Percentiles rank a stretch among this genome's conserved stretches.
These are phyloP conservation scores for Hamamelis virginiana DNA, from an alignment of 164 flowering plant genomes.

Conservation along the genomic window DNA sequence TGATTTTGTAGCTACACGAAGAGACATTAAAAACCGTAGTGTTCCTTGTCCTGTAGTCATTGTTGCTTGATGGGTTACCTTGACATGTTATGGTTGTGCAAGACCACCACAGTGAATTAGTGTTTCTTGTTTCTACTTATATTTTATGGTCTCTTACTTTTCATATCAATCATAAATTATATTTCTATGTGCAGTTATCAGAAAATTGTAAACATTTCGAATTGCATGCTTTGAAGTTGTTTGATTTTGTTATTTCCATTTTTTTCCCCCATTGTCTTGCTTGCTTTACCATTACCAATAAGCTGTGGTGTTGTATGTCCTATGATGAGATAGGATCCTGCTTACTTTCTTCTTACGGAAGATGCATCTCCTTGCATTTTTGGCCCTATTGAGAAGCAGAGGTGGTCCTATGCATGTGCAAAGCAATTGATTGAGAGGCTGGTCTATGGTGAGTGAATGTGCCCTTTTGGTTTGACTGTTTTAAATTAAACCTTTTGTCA, in stretches of 20 bases:
- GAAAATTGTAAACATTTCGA: background rate
- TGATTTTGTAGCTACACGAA: too few relatives aligned
- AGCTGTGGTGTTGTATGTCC: slow-evolving; percentile 2
- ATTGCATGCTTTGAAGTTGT: background rate
- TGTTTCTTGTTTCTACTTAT: too few relatives aligned
- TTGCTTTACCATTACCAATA: background rate
- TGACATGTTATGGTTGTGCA: too few relatives aligned
- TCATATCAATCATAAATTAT: too few relatives aligned
- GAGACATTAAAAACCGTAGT: too few relatives aligned
- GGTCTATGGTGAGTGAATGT: slow-evolving; percentile 54
- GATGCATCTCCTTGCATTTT: slow-evolving; percentile 82
- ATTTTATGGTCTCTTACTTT: too few relatives aligned
- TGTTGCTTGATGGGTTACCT: too few relatives aligned
- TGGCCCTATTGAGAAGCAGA: slow-evolving; percentile 83
- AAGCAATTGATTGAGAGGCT: slow-evolving; percentile 91
- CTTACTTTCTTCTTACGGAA: slow-evolving; percentile 65
- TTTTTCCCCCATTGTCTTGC: background rate
- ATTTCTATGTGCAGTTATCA: too few relatives aligned
- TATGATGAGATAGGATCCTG: slow-evolving; percentile 58
- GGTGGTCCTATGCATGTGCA: slow-evolving; percentile 98
- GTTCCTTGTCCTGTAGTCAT: too few relatives aligned
- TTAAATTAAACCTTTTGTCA: background rate
- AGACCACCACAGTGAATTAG: too few relatives aligned
- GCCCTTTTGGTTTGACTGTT: background rate
- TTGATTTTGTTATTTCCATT: background rate